A percentile compares a stretch with the other conserved stretches of the same genome.
These are phyloP conservation scores for Pythium oligandrum DNA, from an alignment of 352 stramenopile genomes.

Conservation along the genomic window DNA sequence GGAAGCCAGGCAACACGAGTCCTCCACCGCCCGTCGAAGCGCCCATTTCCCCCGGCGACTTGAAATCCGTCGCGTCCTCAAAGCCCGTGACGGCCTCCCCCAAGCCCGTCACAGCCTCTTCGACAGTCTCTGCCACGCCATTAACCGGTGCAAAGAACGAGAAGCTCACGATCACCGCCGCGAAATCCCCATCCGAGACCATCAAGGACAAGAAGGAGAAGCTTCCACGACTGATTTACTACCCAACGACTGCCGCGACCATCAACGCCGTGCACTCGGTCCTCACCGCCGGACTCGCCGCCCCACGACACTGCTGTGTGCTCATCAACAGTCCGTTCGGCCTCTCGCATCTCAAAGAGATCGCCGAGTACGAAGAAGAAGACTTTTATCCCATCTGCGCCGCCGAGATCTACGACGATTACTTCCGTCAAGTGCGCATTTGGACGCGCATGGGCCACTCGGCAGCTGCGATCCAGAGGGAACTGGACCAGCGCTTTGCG, in stretches of 20 bases:
- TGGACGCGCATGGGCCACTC: conserved; percentile 68
- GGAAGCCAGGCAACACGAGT: conserved; percentile 12
- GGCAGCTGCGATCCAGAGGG: conserved; percentile 37
- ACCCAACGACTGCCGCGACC: conserved; percentile 50
- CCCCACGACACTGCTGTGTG: conserved; percentile 49
- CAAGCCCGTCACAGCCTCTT: too few relatives aligned
- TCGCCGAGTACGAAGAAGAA: conserved; percentile 42
- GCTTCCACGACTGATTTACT: conserved; percentile 51
- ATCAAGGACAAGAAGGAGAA: conserved; percentile 36
- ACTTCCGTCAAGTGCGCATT: conserved; percentile 65
- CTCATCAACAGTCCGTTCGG: conserved; percentile 59
- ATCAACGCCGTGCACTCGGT: conserved; percentile 61
- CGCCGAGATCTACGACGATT: conserved; percentile 68
- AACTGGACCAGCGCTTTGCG: conserved; percentile 50
- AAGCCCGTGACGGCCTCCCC: too few relatives aligned
- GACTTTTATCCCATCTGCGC: conserved; percentile 57
- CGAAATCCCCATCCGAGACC: conserved; percentile 18
- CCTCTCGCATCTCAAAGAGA: conserved; percentile 49
- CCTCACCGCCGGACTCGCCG: conserved; percentile 35
- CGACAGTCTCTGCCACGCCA: too few relatives aligned
- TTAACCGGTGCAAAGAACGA: conserved; percentile 3
- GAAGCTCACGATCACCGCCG: neutral
- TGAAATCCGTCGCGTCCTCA: too few relatives aligned
- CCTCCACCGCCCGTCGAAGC: conserved; percentile 1
- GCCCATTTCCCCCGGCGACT: neutral